Percentiles rank a stretch among this genome's conserved stretches.
Conservation (phyloP, 225 moss, liverwort and hornwort species). For the Pleurozium schreberi region DNA sequence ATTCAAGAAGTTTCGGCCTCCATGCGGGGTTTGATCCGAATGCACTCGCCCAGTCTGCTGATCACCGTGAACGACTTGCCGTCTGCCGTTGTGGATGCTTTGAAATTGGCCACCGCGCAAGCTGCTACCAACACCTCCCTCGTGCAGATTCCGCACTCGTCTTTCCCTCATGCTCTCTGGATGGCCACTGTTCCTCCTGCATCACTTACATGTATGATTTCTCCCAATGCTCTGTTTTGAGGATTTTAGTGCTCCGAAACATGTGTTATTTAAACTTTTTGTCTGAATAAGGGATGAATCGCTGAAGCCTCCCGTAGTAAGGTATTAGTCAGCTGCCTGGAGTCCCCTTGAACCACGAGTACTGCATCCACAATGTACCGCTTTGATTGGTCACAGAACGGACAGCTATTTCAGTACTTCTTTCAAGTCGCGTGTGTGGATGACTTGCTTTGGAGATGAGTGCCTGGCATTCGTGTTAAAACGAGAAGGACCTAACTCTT, state of each 20-base stretch:
- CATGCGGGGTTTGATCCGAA: conserved; percentile 26
- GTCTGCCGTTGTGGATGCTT: conserved; percentile 18
- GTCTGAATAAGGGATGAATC: not conserved
- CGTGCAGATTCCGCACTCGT: conserved; percentile 26
- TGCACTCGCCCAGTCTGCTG: conserved; percentile 33
- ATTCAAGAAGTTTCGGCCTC: conserved; percentile 38
- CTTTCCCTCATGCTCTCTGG: conserved; percentile 35
- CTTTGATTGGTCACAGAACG: not conserved
- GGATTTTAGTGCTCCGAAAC: no score
- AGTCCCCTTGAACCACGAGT: not conserved
- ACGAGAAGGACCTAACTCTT: not conserved
- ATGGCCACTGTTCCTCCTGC: conserved; percentile 24
- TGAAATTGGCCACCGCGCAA: conserved; percentile 18
- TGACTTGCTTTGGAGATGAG: not conserved
- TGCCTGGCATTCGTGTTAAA: not conserved
- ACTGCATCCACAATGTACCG: not conserved
- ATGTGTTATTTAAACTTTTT: not conserved
- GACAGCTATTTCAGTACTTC: not conserved
- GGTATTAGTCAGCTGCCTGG: not conserved
- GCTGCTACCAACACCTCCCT: conserved; percentile 4
- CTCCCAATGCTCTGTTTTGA: not conserved
- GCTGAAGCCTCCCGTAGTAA: not conserved
- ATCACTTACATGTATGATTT: conserved; percentile 23
- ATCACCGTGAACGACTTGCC: conserved; percentile 30
- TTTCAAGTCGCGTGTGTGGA: not conserved